Evolutionary conservation across 202 grass and related monocot genomes (phyloP).

Genomic region (Brachypodium distachyon): DNA sequence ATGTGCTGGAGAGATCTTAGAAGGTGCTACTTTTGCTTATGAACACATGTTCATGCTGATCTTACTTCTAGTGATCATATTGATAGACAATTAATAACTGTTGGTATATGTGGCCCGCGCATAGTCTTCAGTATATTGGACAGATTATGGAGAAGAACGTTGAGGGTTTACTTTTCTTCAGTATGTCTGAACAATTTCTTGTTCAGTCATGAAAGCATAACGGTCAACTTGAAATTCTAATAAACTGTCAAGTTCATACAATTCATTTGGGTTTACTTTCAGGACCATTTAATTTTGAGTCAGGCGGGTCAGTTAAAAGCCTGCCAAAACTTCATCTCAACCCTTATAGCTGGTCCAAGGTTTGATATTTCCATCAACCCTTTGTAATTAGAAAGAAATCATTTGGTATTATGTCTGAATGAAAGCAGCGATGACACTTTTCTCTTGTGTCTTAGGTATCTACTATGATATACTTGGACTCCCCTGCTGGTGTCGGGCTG

Average conservation of each 20-base stretch:
- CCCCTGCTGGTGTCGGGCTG: conserved; percentile 84
- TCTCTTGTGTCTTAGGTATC: conserved; percentile 50
- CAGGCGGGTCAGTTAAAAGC: conserved; percentile 26
- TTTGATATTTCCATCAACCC: not conserved
- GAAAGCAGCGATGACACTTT: not conserved
- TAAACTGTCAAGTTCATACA: not conserved
- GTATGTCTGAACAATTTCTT: not conserved
- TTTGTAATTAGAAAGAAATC: not conserved
- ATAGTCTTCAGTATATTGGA: too few species aligned
- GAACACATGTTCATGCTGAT: too few species aligned
- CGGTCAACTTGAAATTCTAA: not conserved
- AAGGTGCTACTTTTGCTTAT: too few species aligned
- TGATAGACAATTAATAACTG: too few species aligned
- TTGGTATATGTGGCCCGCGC: too few species aligned
- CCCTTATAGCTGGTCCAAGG: conserved; percentile 96
- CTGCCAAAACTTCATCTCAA: conserved; percentile 91
- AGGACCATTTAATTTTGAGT: conserved; percentile 96
- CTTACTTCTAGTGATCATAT: too few species aligned
- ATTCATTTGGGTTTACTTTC: conserved; percentile 2
- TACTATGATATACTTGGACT: conserved; percentile 92
- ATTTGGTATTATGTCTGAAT: not conserved
- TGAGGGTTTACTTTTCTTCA: not conserved
- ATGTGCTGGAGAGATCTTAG: too few species aligned
- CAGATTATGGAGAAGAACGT: too few species aligned
- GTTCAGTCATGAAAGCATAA: not conserved